A percentile compares a stretch with the other conserved stretches of the same genome.
phyloP scores from a whole-genome alignment of 2,329 filamentous ascomycete species.

The Waltergamsia citrina region DNA sequence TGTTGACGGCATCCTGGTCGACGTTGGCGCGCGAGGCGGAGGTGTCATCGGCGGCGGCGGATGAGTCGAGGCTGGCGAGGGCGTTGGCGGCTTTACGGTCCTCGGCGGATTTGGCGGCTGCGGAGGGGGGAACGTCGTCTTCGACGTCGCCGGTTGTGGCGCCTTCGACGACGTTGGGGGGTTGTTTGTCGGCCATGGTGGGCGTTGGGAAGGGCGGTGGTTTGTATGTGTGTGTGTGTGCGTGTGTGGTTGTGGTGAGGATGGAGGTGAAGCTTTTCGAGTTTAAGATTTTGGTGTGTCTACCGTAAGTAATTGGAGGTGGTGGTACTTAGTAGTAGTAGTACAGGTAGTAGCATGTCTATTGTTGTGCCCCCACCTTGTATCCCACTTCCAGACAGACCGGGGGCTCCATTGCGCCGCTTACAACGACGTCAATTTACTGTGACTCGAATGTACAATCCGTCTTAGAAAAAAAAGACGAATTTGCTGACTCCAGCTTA shows the following conservation, averaged over 20 bases:
- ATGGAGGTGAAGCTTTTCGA: too few relatives aligned
- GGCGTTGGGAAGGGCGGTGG: not conserved
- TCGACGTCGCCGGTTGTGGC: slow-evolving; percentile 49
- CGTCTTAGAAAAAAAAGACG: too few relatives aligned
- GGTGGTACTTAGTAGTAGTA: too few relatives aligned
- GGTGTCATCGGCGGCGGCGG: slow-evolving; percentile 34
- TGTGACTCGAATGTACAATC: too few relatives aligned
- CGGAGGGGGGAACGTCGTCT: slow-evolving; percentile 37
- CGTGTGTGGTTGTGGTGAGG: not conserved
- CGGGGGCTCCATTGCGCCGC: too few relatives aligned
- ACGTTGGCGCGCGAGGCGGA: slow-evolving; percentile 32
- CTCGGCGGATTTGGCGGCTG: slow-evolving; percentile 55
- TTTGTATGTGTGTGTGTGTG: not conserved
- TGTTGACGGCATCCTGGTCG: slow-evolving; percentile 60
- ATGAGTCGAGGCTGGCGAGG: slow-evolving; percentile 57
- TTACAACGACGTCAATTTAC: too few relatives aligned
- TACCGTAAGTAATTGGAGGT: too few relatives aligned
- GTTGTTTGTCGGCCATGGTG: slow-evolving; percentile 52
- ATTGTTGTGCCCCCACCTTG: too few relatives aligned
- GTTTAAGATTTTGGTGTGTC: too few relatives aligned
- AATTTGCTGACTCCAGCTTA: too few relatives aligned
- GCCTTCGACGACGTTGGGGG: slow-evolving; percentile 47
- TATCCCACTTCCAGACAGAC: too few relatives aligned
- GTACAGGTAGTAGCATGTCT: not conserved
- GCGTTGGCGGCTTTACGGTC: slow-evolving; percentile 70